Conservation (phyloP, 495 filamentous ascomycete genomes). For the Xeromyces bisporus region DNA sequence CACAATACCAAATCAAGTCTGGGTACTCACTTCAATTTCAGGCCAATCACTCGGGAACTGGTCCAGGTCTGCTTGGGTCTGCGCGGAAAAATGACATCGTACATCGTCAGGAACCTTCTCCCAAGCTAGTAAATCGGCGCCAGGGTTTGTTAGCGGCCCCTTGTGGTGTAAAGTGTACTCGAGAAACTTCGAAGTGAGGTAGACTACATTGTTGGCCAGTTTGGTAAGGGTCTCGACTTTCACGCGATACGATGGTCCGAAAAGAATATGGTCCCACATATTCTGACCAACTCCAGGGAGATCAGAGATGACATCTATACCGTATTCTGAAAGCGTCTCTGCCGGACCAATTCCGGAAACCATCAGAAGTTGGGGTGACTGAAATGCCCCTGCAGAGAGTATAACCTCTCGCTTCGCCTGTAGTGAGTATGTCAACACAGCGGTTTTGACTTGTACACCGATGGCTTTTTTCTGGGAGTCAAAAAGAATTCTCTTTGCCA, state of each 20-base stretch:
- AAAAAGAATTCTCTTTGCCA: slow-evolving; percentile 28
- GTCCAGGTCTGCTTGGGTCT: slow-evolving; percentile 15
- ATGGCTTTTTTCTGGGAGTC: slow-evolving; percentile 8
- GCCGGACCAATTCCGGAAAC: slow-evolving; percentile 31
- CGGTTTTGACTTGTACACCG: slow-evolving; percentile 6
- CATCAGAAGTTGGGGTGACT: slow-evolving; percentile 35
- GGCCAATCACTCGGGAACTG: slow-evolving; percentile 39
- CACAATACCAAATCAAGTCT: slow-evolving; percentile 7
- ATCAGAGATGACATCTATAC: slow-evolving; percentile 23
- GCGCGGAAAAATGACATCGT: slow-evolving; percentile 8
- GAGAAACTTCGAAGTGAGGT: slow-evolving; percentile 2
- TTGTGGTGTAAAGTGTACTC: slow-evolving; percentile 4
- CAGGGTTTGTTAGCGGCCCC: slow-evolving; percentile 28
- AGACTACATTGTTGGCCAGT: slow-evolving; percentile 7
- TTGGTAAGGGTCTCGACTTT: slow-evolving; percentile 18
- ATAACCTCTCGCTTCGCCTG: slow-evolving; percentile 35
- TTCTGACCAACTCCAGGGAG: slow-evolving; percentile 37
- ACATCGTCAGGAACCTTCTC: slow-evolving; percentile 25
- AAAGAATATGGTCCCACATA: slow-evolving; percentile 28
- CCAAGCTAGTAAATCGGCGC: slow-evolving; percentile 27
- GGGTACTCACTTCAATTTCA: slow-evolving; percentile 29
- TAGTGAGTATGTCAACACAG: slow-evolving; percentile 10
- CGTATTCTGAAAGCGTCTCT: slow-evolving; percentile 11
- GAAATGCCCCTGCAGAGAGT: slow-evolving; percentile 34
- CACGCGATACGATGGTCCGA: slow-evolving; percentile 20